Evolutionary conservation across 805 yeast species (phyloP), one percentile per base, ranked within the genome.

Genomic region (Starmerella vaccinii): DNA sequence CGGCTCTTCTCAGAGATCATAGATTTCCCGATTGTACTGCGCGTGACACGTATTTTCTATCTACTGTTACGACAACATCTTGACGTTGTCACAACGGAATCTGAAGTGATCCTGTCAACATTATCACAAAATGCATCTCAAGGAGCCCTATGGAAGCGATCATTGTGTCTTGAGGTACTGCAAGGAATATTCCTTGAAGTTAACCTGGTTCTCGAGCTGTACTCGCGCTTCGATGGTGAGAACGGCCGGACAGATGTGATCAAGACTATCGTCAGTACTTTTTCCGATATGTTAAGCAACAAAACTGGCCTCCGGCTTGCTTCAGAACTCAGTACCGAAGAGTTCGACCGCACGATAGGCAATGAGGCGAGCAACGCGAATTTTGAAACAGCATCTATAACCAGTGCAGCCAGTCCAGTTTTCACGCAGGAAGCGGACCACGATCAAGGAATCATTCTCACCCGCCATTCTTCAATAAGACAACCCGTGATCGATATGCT

Each of bases 41-140:
- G 97, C 56, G 83, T 85, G 5, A 77, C 86, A 39, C 74, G 97
- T 47, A 73, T 88, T 9, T 73, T 86, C 15, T 72, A 74, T 34
- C 68, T 87, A 4, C 63, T 90, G 38, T 65, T 88, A 5, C 69
- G 76, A 30, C 78, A 80, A 23, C 84, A 80, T 57, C 70, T 88
- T 19, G 66, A 72, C 0, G 73, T 78, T 6, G 66, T 90, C 33
- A 82, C 77, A 47, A 75, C 83, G 29, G 97, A 90, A 64, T 73
- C 84, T 23, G 96, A 88, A 60, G 88, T 87, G 6, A 77, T 89
- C 2, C 66, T 90, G 15, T 80, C 94, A 0, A 70, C 84, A 23
- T 65, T 88, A 30, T 84, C 84, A 16, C 94, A 84, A 61, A 61
- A 85, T n/a, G 71, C 81, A 1, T 70, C 71, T 30, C 80, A 77